phyloP scores from a whole-genome alignment of 2,329 filamentous ascomycete genomes.

The Sporothrix humicola region DNA sequence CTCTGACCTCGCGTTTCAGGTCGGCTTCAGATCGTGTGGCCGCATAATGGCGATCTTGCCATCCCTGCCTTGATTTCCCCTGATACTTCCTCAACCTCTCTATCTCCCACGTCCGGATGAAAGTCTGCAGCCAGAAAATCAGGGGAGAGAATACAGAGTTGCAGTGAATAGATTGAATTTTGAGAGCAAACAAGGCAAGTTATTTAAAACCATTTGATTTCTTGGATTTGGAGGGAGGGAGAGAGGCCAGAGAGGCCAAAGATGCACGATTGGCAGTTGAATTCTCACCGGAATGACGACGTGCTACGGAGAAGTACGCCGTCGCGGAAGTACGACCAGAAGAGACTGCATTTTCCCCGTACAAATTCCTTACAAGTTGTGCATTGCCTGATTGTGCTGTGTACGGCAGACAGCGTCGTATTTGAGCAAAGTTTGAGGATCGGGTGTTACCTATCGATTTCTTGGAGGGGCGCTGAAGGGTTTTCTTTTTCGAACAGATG shows the following conservation, averaged over 20 bases:
- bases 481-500: conserved; percentile 8
- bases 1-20: conserved; percentile 41
- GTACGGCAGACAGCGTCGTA: background rate
- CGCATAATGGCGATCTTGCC: conserved; percentile 32
- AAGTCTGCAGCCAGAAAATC: background rate
- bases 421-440: background rate
- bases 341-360: background rate
- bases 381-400: background rate
- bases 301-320: background rate
- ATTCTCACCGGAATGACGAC: background rate
- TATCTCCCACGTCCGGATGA: conserved; percentile 9
- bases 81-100: background rate
- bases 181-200: background rate
- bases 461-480: background rate
- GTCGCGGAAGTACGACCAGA: background rate
- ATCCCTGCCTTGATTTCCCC: background rate
- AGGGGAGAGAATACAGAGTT: background rate
- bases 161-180: background rate
- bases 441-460: background rate
- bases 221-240: background rate
- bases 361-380: too few relatives aligned
- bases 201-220: background rate
- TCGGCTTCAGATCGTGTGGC: conserved; percentile 40
- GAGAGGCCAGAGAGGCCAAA: too few relatives aligned
- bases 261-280: background rate